phyloP scores from a whole-genome alignment of 2,329 filamentous ascomycete genomes.

The Clarireedia hainanense region DNA sequence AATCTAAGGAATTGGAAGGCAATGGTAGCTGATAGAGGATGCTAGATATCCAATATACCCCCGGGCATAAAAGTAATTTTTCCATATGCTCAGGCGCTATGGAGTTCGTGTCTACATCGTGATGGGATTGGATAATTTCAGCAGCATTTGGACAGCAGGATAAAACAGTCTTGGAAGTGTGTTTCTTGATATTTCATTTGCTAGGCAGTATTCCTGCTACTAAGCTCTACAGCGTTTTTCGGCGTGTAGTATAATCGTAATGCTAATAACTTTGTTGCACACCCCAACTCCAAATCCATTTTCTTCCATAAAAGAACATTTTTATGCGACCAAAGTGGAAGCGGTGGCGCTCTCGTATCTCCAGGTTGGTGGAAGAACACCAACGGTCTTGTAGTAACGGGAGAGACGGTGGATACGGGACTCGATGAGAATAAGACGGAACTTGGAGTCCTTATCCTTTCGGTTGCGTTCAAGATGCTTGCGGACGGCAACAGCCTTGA shows the following conservation, averaged over 20 bases:
- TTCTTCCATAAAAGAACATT: conserved; percentile 9
- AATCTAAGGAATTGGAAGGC: conserved; percentile 55
- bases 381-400: conserved; percentile 98
- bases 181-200: conserved; percentile 24
- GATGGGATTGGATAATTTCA: not conserved
- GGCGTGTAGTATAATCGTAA: conserved; percentile 1
- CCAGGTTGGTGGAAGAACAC: conserved; percentile 84
- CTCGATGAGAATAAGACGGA: conserved; percentile 99
- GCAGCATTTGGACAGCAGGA: conserved; percentile 7
- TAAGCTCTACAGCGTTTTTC: conserved; percentile 14
- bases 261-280: conserved; percentile 19
- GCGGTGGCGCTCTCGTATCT: conserved; percentile 98
- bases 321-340: conserved; percentile 82
- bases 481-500: conserved; percentile 83
- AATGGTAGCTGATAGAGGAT: conserved; percentile 1
- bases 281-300: conserved; percentile 25
- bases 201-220: conserved; percentile 23
- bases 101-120: not conserved
- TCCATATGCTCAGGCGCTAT: not conserved
- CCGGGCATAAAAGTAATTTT: not conserved
- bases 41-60: not conserved
- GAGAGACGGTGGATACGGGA: conserved; percentile 99
- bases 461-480: conserved; percentile 99
- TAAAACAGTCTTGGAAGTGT: conserved; percentile 15
- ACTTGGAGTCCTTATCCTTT: conserved; percentile 99